Base-by-base conservation (phyloP, 179 eudicot species). In the Vitellaria paradoxa region DNA sequence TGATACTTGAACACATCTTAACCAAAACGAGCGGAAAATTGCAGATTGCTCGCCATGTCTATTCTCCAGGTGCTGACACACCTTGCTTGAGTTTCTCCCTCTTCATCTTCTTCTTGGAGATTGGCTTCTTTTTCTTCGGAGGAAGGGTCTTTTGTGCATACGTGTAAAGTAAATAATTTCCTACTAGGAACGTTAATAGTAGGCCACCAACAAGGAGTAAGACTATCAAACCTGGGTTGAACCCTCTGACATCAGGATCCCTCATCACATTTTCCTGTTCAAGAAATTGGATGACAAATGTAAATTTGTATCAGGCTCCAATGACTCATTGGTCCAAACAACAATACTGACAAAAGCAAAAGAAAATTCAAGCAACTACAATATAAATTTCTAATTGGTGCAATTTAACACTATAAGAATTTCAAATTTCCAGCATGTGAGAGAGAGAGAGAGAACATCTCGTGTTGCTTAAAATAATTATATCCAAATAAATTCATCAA, bases 31-130 rank as follows among this genome's bases (percentile, higher is more conserved):
- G 61, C 17, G 14, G 56, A 57, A 26, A 37, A 62, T 30, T 45
- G 21, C 50, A 50, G 13, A 20, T 37, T 59, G 53, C 55, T 6
- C 49, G 60, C 12, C 17, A 76, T 37, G 17, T 50, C 76, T 90
- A 94, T 80, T 94, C 98, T 82, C 98, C 98, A 0, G 97, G 97
- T n/a, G 96, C 86, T 13, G 97, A 83, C 37, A 94, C 94, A 40
- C 99, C 99, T 85, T 95, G 94, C 92, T 89, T 95, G 83, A 88
- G 86, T 80, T 85, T 93, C 78, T 95, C 97, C 81, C 81, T 93
- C 89, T 90, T 95, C 92, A 93, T 82, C 90, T 95, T 95, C 92
- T 95, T 95, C 93, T 95, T 95, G 50, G 97, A 95, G 68, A 95
- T 56, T 11, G 97, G 97, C 88, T 95, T 95, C 93, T 95, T 95